Base-by-base conservation (phyloP, 2,329 filamentous ascomycete species). In the Sporothrix globosa region DNA sequence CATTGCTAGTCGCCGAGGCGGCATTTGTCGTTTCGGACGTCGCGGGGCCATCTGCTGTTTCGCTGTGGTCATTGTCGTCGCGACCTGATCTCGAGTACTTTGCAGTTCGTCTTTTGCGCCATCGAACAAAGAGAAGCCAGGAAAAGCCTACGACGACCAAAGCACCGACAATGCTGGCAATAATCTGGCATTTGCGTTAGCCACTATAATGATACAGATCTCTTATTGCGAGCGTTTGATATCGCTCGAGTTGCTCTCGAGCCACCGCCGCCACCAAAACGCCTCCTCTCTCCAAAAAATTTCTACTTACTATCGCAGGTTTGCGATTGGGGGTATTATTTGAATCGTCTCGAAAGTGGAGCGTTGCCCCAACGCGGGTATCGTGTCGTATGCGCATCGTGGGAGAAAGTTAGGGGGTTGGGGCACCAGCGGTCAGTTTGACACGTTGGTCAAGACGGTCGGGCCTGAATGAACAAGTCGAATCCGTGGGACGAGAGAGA, bases 31-130 rank as follows among this genome's bases (percentile, higher is more conserved):
- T 67, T 24, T 60, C 60, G 24, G 44, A 66, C 66, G 60, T 73
- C 70, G 66, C 71, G 53, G 71, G 70, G 70, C 73, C 65, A 70
- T 72, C 24, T 61, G 73, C 46, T 63, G 68, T 17, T 48, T 72
- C 46, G 70, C 27, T 30, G 60, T 71, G 52, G 69, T 73, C 63
- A 41, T 75, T 74, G 67, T 76, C 76, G 30, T 77, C 76, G 54
- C 75, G 73, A 60, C 72, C 74, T 1, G 76, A 67, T n/a, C 67
- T 56, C n/a, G 75, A 68, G 70, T 77, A 76, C 21, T 68, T 61
- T 4, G 60, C 56, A 4, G 34, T 46, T 44, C 68, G 61, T 3
- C 30, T 41, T 7, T 52, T 65, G 30, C 52, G 58, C 72, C 72
- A 73, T 30, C 68, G 61, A 0, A 56, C 56, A 50, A 50, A 73